These are phyloP conservation scores for Viridothelium virens DNA, from an alignment of 495 filamentous ascomycete genomes.

Conservation along the genomic window DNA sequence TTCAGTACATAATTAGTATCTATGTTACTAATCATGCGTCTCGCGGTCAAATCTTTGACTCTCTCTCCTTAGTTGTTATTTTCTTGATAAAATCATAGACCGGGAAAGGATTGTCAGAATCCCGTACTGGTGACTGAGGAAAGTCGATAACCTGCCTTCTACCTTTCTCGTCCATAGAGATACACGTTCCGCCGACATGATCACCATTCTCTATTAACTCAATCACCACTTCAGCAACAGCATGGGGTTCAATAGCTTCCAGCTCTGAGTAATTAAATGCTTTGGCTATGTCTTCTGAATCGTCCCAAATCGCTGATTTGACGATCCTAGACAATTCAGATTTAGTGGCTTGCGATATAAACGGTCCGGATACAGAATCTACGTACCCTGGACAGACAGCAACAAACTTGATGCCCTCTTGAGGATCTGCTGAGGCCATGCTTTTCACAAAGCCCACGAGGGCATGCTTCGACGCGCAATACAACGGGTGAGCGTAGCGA, in stretches of 20 bases:
- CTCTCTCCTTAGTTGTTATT: not conserved
- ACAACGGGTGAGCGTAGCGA: slow-evolving; percentile 26
- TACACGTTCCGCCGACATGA: slow-evolving; percentile 21
- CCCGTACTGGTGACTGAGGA: not conserved
- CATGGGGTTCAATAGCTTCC: slow-evolving; percentile 22
- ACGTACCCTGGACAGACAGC: slow-evolving; percentile 30
- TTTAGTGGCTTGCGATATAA: not conserved
- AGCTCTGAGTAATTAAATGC: slow-evolving; percentile 26
- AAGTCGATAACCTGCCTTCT: not conserved
- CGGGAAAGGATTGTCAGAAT: not conserved
- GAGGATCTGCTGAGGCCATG: slow-evolving; percentile 29
- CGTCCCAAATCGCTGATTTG: slow-evolving; percentile 24
- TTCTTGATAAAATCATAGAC: slow-evolving; percentile 7
- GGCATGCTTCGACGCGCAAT: slow-evolving; percentile 36
- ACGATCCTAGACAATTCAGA: slow-evolving; percentile 19
- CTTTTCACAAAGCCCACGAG: slow-evolving; percentile 34
- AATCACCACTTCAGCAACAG: slow-evolving; percentile 27
- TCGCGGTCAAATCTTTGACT: too few species aligned
- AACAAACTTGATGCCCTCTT: slow-evolving; percentile 31
- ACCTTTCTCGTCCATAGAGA: not conserved
- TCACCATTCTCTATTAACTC: slow-evolving; percentile 27
- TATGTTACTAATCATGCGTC: too few species aligned
- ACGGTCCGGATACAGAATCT: not conserved
- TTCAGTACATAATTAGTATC: too few species aligned
- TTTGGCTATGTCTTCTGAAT: slow-evolving; percentile 13